Evolutionary conservation across 805 yeast species (phyloP).

Genomic region (Kurtzmaniella cleridarum): DNA sequence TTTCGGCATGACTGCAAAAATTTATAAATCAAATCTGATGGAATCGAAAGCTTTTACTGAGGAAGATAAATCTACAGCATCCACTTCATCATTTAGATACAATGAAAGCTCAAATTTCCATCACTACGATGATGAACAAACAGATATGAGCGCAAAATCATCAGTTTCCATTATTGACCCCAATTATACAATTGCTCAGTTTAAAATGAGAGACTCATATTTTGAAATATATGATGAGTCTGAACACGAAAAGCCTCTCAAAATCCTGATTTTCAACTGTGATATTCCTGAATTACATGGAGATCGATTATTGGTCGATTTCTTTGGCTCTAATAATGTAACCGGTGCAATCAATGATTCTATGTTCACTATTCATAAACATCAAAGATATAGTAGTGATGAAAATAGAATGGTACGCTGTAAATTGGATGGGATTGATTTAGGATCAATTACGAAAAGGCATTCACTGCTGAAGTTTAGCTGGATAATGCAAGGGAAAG

Average conservation of each 20-base stretch:
- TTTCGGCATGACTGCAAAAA: constrained; percentile 41
- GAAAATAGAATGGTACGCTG: constrained; percentile 27
- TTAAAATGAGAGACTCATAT: constrained; percentile 49
- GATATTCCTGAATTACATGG: constrained; percentile 58
- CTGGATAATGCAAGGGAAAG: constrained; percentile 69
- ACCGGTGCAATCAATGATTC: constrained; percentile 74
- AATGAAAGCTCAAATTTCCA: constrained; percentile 27
- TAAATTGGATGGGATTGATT: constrained; percentile 37
- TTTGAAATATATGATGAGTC: constrained; percentile 30
- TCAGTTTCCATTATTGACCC: constrained; percentile 19
- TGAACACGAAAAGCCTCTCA: constrained; percentile 25
- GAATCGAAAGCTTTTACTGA: constrained; percentile 13
- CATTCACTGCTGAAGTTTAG: constrained; percentile 46
- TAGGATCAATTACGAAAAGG: constrained; percentile 24
- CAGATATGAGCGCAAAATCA: constrained; percentile 4
- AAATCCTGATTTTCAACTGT: constrained; percentile 58
- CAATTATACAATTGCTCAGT: constrained; percentile 26
- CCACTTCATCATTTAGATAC: constrained; percentile 17
- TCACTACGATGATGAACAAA: constrained; percentile 25
- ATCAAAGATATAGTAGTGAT: constrained; percentile 48
- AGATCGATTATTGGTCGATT: constrained; percentile 55
- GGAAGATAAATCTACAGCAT: constrained; percentile 3
- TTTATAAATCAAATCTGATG: constrained; percentile 9
- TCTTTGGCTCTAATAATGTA: constrained; percentile 63
- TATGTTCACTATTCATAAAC: constrained; percentile 69